Conservation (phyloP, 768 basidiomycete genomes). For the Mycena sanguinolenta region DNA sequence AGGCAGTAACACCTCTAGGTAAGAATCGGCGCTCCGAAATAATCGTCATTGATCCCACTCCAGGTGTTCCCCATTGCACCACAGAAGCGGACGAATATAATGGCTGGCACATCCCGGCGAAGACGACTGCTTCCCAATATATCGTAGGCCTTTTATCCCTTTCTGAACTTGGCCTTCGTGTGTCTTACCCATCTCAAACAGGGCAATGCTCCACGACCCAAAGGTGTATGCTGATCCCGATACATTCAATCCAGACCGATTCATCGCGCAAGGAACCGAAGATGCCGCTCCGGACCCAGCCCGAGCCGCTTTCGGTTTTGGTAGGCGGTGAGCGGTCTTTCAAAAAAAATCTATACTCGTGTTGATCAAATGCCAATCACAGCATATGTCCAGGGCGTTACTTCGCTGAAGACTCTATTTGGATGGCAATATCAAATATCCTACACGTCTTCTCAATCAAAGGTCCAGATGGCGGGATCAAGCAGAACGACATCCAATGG, state of each 20-base stretch:
- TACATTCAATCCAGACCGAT: conserved; percentile 16
- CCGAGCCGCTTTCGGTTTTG: conserved; percentile 21
- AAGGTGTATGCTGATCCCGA: conserved; percentile 14
- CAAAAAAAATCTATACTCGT: no score
- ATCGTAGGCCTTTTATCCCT: conserved; percentile 3
- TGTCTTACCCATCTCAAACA: conserved; percentile 3
- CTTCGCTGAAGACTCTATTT: conserved; percentile 17
- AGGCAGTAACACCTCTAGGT: conserved; percentile 35
- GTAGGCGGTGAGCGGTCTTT: conserved; percentile 15
- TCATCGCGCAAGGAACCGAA: neutral
- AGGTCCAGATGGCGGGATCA: neutral
- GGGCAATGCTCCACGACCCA: conserved; percentile 19
- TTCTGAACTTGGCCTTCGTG: neutral
- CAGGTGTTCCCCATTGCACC: conserved; percentile 23
- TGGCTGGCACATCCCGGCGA: conserved; percentile 4
- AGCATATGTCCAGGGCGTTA: conserved; percentile 18
- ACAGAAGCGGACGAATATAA: conserved; percentile 16
- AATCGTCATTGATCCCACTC: neutral
- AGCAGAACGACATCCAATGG: conserved; percentile 3
- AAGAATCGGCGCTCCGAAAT: neutral
- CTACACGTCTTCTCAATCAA: conserved; percentile 9
- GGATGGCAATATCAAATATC: conserved; percentile 17
- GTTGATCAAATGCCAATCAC: conserved; percentile 1
- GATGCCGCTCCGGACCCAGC: conserved; percentile 14
- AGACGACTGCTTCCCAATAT: conserved; percentile 19